Base-by-base conservation (phyloP, 169 alveolate species). In the Plasmodium knowlesi region DNA sequence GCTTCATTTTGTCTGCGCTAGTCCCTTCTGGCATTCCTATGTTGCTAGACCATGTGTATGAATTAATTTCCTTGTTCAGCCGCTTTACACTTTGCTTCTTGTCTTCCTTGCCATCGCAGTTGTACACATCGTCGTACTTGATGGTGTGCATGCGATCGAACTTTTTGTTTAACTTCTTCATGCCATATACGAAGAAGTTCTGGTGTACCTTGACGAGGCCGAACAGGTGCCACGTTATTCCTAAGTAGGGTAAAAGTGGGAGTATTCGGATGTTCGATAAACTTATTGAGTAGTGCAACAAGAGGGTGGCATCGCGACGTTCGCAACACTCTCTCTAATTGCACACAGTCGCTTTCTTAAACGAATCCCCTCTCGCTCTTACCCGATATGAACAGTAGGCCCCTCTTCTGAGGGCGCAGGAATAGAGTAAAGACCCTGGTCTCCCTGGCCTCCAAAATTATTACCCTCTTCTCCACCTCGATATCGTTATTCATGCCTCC, bases 181-280 rank as follows among this genome's bases (percentile, higher is more conserved):
- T 32, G 14, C 93, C 93, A 12, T 86, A 82, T 0, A 73, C 30
- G 82, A 46, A 86, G 28, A 86, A 86, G n/a, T 50, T 86, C 46
- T 86, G 93, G 46, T 86, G 80, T 3, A 54, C 67, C 50, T 86
- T 86, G 10, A 86, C 93, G 54, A 86, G 80, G 8, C 93, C 93
- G 46, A 86, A 86, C 2, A 86, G 85, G 46, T 74, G 80, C 93
- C 93, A 86, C 67, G 41, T 57, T 22, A 86, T 73, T n/a, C 93
- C 93, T 86, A 25, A 4, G 37, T 4, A 34, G 22, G 53, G 16
- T 3, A 19, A 61, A 61, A 25, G 22, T 10, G 14, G 30, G 14
- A 16, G 3, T 9, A 12, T 34, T 0, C 25, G 34, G 10, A 16
- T 5, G 32, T 39, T 34, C n/a, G 41, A 72, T 2, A 30, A 34